phyloP scores from a whole-genome alignment of 352 stramenopile species.

The Aphanomyces euteiches region DNA sequence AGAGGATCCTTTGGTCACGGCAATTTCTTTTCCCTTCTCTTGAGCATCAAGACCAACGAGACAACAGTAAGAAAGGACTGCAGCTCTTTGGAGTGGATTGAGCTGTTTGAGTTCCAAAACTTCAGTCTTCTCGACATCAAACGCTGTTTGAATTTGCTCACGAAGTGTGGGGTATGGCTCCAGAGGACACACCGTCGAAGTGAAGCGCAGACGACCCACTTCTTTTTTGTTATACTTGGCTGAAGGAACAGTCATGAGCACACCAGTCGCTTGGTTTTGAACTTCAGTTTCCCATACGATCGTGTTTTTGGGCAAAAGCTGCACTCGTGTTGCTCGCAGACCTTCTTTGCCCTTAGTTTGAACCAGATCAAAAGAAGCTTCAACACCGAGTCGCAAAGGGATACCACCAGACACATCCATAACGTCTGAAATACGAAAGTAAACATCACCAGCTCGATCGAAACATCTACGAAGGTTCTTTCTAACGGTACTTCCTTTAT shows the following conservation, averaged over 20 bases:
- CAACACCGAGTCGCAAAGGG: conserved; percentile 50
- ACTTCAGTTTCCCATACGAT: conserved; percentile 62
- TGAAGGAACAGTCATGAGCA: conserved; percentile 43
- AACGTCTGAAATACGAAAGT: conserved; percentile 75
- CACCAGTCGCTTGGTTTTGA: conserved; percentile 39
- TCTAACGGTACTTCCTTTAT: background rate
- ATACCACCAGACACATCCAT: conserved; percentile 42
- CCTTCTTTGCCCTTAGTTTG: conserved; percentile 40
- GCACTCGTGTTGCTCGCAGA: conserved; percentile 54
- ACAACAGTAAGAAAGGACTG: conserved; percentile 61
- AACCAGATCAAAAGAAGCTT: conserved; percentile 70
- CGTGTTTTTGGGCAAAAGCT: conserved; percentile 51
- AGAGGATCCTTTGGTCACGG: conserved; percentile 32
- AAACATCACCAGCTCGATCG: conserved; percentile 59
- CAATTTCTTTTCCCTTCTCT: conserved; percentile 39
- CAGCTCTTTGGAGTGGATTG: conserved; percentile 56
- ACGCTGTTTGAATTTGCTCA: conserved; percentile 49
- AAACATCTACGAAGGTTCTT: conserved; percentile 36
- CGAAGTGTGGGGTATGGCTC: conserved; percentile 63
- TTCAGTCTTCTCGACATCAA: conserved; percentile 34
- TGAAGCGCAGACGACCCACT: conserved; percentile 45
- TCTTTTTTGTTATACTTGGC: conserved; percentile 35
- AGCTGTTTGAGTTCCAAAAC: conserved; percentile 39
- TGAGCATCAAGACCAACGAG: conserved; percentile 54
- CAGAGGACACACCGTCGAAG: conserved; percentile 38